These are phyloP conservation scores for Yarrowia porcina DNA, from an alignment of 805 yeast species.

Conservation along the genomic window DNA sequence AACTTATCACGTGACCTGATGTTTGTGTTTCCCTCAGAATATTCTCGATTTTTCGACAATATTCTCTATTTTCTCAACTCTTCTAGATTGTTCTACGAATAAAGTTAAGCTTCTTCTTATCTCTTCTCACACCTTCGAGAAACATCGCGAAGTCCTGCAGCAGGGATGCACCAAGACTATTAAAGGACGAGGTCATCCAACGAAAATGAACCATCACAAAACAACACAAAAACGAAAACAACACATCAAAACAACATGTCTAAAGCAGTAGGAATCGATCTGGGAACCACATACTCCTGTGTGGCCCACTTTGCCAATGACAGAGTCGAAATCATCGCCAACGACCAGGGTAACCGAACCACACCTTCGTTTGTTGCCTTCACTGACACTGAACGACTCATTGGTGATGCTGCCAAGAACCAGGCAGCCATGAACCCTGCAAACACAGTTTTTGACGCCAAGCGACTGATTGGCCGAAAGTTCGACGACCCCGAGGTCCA, in stretches of 20 bases:
- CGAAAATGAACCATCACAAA: neutral
- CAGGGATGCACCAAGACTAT: neutral
- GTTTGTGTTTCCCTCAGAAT: no score
- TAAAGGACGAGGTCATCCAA: neutral
- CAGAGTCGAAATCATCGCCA: slow-evolving; percentile 7
- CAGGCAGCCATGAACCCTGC: slow-evolving; percentile 7
- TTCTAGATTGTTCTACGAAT: neutral
- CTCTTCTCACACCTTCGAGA: neutral
- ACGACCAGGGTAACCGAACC: neutral
- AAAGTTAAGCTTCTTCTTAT: neutral
- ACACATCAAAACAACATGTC: neutral
- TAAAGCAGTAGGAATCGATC: slow-evolving; percentile 9
- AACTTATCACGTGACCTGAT: no score
- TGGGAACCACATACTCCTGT: slow-evolving; percentile 7
- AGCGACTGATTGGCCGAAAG: slow-evolving; percentile 2
- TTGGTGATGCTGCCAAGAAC: slow-evolving; percentile 3
- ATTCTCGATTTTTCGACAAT: neutral
- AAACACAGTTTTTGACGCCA: slow-evolving; percentile 6
- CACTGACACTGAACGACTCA: neutral
- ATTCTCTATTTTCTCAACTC: neutral
- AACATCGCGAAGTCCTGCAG: neutral
- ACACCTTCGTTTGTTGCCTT: neutral
- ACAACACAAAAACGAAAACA: neutral
- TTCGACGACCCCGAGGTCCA: slow-evolving; percentile 3
- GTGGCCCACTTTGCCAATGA: slow-evolving; percentile 1